These are phyloP conservation scores for Halenospora varia DNA, from an alignment of 495 filamentous ascomycete species.

Conservation along the genomic window DNA sequence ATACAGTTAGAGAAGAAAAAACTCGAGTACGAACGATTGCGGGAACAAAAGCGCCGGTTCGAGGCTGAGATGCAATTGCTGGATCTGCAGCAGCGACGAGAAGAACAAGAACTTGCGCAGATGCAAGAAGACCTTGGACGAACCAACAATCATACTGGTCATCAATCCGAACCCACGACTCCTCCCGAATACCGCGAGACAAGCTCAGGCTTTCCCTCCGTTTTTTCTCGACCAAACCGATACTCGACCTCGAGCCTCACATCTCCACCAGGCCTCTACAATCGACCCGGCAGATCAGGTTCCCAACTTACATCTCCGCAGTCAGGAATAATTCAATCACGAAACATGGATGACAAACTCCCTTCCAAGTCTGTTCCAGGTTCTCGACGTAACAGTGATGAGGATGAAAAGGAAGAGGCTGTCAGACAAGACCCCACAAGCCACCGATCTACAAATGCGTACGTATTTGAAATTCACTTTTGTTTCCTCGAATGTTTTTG, in stretches of 20 bases:
- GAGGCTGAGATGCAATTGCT: conserved; percentile 84
- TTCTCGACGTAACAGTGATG: conserved; percentile 79
- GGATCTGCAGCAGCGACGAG: conserved; percentile 73
- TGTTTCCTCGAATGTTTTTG: neutral
- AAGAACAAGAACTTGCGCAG: conserved; percentile 76
- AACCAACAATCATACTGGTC: conserved; percentile 53
- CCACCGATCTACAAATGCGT: conserved; percentile 63
- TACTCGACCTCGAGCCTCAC: conserved; percentile 80
- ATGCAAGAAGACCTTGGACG: conserved; percentile 72
- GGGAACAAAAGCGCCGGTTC: conserved; percentile 79
- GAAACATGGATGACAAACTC: conserved; percentile 50
- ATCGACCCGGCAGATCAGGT: conserved; percentile 66
- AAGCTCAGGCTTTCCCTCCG: conserved; percentile 59
- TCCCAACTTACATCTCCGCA: conserved; percentile 63
- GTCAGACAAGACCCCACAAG: conserved; percentile 61
- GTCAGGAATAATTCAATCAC: conserved; percentile 46
- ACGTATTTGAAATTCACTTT: conserved; percentile 35
- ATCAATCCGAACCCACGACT: conserved; percentile 90
- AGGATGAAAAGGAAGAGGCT: conserved; percentile 67
- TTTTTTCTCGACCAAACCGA: conserved; percentile 71
- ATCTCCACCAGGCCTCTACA: conserved; percentile 73
- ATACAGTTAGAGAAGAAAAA: conserved; percentile 87
- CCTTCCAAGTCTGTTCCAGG: conserved; percentile 83
- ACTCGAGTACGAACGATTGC: conserved; percentile 78
- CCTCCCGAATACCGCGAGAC: conserved; percentile 88